Percentiles rank a stretch among this genome's conserved stretches.
phyloP scores from a whole-genome alignment of 352 stramenopile species.

The Blastocystis sp. region DNA sequence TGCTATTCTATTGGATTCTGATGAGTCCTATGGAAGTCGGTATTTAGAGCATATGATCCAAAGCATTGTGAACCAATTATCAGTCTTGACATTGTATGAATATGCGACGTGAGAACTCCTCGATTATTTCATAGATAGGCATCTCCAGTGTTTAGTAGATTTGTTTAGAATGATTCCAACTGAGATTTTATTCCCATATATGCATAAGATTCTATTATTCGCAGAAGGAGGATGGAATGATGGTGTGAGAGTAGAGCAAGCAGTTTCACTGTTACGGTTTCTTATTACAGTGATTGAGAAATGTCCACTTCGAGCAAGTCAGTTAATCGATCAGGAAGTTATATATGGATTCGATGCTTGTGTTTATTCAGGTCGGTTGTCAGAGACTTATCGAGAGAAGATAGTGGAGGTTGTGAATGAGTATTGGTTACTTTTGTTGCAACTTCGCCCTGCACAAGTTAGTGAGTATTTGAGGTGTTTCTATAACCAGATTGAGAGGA shows the following conservation, averaged over 20 bases:
- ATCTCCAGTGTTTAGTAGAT: not conserved
- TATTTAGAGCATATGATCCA: not conserved
- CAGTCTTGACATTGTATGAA: not conserved
- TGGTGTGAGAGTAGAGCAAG: not conserved
- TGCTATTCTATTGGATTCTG: not conserved
- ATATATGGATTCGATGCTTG: constrained; percentile 2
- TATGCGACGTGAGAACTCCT: not conserved
- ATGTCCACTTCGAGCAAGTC: not conserved
- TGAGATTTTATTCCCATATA: not conserved
- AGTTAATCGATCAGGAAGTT: not conserved
- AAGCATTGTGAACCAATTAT: not conserved
- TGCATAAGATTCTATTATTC: not conserved
- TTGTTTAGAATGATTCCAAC: not conserved
- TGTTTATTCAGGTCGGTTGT: not conserved
- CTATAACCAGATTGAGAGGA: not conserved
- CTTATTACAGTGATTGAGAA: not conserved
- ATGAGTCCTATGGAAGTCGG: not conserved
- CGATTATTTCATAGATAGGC: not conserved
- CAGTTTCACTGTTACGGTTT: not conserved
- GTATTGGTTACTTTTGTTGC: not conserved
- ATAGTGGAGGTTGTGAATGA: not conserved
- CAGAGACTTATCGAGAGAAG: not conserved
- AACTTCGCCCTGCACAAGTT: not conserved
- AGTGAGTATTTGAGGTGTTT: constrained; percentile 14
- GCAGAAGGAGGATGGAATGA: constrained; percentile 30